These are phyloP conservation scores for Dictyophora rubrovolvata DNA, from an alignment of 768 basidiomycete genomes.

Conservation along the genomic window DNA sequence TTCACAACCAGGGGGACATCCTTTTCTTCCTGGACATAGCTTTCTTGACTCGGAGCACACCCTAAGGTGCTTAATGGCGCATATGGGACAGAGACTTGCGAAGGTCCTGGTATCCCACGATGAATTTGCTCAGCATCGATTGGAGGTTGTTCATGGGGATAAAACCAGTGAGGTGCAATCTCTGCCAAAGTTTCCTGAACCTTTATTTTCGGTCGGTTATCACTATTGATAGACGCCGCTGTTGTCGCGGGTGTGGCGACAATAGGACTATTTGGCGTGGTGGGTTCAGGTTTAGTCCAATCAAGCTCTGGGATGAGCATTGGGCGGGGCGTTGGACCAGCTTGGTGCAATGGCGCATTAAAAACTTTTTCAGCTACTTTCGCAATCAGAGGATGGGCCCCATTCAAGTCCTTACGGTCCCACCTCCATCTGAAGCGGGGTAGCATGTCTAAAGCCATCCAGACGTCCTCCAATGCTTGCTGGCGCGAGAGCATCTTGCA, in stretches of 20 bases:
- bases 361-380: constrained; percentile 76
- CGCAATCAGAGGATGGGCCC: constrained; percentile 75
- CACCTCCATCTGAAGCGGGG: constrained; percentile 88
- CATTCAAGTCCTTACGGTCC: constrained; percentile 75
- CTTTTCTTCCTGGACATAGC: constrained; percentile 63
- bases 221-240: constrained; percentile 4
- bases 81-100: constrained; percentile 50
- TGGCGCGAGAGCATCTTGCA: constrained; percentile 55
- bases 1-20: constrained; percentile 25
- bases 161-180: constrained; percentile 60
- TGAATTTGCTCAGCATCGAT: background rate
- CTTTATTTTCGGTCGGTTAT: constrained; percentile 1
- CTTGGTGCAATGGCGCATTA: constrained; percentile 56
- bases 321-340: constrained; percentile 34
- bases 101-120: constrained; percentile 17
- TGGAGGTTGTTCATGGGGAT: constrained; percentile 47
- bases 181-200: constrained; percentile 39
- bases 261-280: constrained; percentile 2
- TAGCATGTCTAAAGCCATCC: constrained; percentile 81
- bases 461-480: constrained; percentile 70
- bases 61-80: constrained; percentile 46
- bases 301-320: constrained; percentile 41
- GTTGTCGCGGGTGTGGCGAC: constrained; percentile 7
- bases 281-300: constrained; percentile 24
- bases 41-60: constrained; percentile 46